Percentiles rank a stretch among this genome's conserved stretches.
phyloP scores from a whole-genome alignment of 2,329 filamentous ascomycete species.

The Cladobotryum protrusum region DNA sequence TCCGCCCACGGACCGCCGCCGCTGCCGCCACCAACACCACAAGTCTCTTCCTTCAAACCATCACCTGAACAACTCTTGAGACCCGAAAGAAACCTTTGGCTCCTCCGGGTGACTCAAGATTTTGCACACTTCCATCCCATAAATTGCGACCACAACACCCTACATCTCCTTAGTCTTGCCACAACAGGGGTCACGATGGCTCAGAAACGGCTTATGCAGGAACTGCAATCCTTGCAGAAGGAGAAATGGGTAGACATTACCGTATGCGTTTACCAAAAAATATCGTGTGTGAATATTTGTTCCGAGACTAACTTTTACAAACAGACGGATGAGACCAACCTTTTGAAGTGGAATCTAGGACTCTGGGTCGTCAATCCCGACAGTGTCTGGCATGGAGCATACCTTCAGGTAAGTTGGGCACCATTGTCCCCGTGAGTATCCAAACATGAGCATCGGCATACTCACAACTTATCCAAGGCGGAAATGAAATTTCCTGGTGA shows the following conservation, averaged over 20 bases:
- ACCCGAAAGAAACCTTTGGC: no score
- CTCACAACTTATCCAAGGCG: slow-evolving; percentile 42
- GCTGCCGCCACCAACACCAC: no score
- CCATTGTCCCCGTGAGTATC: neutral
- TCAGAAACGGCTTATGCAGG: slow-evolving; percentile 79
- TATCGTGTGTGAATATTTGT: no score
- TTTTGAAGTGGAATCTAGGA: slow-evolving; percentile 81
- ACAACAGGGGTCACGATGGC: slow-evolving; percentile 31
- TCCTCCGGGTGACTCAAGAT: no score
- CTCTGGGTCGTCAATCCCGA: slow-evolving; percentile 91
- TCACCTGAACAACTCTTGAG: neutral
- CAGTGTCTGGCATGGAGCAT: slow-evolving; percentile 86
- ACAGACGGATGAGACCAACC: slow-evolving; percentile 71
- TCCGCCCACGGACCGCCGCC: neutral
- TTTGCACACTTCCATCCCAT: neutral
- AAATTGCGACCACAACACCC: neutral
- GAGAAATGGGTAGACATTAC: slow-evolving; percentile 94
- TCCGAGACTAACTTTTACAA: slow-evolving; percentile 5
- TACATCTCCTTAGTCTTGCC: neutral
- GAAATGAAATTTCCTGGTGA: slow-evolving; percentile 82
- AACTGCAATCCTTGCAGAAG: slow-evolving; percentile 73
- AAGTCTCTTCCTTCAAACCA: neutral
- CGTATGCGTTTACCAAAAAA: slow-evolving; percentile 39
- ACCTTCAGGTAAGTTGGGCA: slow-evolving; percentile 58
- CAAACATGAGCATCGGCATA: neutral